These are phyloP conservation scores for Moricandia arvensis DNA, from an alignment of 345 rosid genomes.

Conservation along the genomic window DNA sequence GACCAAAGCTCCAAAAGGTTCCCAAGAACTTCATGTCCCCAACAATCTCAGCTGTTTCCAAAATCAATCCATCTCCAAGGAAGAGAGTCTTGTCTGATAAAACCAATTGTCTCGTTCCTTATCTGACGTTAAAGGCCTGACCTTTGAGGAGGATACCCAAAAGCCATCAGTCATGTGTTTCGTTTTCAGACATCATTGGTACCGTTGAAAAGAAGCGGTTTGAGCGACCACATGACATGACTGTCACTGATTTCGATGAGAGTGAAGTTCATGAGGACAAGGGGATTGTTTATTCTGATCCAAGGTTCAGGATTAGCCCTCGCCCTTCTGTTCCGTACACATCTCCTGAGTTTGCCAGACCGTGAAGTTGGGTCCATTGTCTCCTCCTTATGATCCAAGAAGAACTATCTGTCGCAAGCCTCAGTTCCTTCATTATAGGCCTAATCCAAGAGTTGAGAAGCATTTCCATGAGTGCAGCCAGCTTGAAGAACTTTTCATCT, in stretches of 20 bases:
- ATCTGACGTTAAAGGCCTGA: slow-evolving; percentile 40
- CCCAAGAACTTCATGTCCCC: slow-evolving; percentile 88
- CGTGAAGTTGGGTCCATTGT: slow-evolving; percentile 58
- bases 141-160: slow-evolving; percentile 36
- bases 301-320: slow-evolving; percentile 47
- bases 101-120: slow-evolving; percentile 47
- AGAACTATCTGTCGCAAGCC: slow-evolving; percentile 68
- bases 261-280: slow-evolving; percentile 8
- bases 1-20: slow-evolving; percentile 41
- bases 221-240: slow-evolving; percentile 38
- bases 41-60: slow-evolving; percentile 81
- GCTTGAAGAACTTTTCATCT: slow-evolving; percentile 51
- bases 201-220: slow-evolving; percentile 18
- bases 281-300: slow-evolving; percentile 49
- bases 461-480: slow-evolving; percentile 27
- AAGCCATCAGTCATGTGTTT: slow-evolving; percentile 38
- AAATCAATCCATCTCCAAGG: slow-evolving; percentile 33
- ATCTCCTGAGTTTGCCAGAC: slow-evolving; percentile 49
- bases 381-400: slow-evolving; percentile 58
- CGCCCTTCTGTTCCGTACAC: slow-evolving; percentile 34
- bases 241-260: slow-evolving; percentile 34
- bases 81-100: slow-evolving; percentile 68
- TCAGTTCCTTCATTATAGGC: slow-evolving; percentile 58
- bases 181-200: not conserved
- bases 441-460: slow-evolving; percentile 55